A percentile compares a stretch with the other conserved stretches of the same genome.
These are phyloP conservation scores for Neurospora sp. DNA, from an alignment of 495 filamentous ascomycete genomes.

Conservation along the genomic window DNA sequence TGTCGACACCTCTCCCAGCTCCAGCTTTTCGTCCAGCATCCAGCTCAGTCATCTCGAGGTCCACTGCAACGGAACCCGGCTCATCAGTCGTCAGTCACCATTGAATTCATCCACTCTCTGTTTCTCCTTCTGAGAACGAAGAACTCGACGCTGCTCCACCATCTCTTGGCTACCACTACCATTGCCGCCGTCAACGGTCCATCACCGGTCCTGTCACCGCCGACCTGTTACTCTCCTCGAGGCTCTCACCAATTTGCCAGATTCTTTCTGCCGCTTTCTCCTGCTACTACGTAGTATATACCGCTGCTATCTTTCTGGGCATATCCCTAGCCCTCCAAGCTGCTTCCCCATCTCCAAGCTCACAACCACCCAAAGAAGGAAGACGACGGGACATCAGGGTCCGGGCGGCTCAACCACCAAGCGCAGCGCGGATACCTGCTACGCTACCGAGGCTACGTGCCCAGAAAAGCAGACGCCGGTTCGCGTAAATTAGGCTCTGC, in stretches of 20 bases:
- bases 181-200: background rate
- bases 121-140: background rate
- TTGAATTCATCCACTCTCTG: background rate
- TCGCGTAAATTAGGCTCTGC: slow-evolving; percentile 1
- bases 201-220: background rate
- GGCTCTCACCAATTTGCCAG: background rate
- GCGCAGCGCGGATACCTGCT: background rate
- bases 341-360: background rate
- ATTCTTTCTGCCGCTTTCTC: background rate
- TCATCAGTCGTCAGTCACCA: background rate
- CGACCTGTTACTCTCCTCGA: background rate
- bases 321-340: background rate
- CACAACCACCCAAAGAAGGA: background rate
- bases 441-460: background rate
- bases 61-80: background rate
- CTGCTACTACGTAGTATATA: background rate
- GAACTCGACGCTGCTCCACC: background rate
- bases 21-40: background rate
- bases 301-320: background rate
- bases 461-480: background rate
- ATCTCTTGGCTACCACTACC: background rate
- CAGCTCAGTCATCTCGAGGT: background rate
- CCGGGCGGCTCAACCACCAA: background rate
- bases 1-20: background rate
- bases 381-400: background rate